A percentile compares a stretch with the other conserved stretches of the same genome.
These are phyloP conservation scores for Aspergillus olivimuriae DNA, from an alignment of 495 filamentous ascomycete species.

Conservation along the genomic window DNA sequence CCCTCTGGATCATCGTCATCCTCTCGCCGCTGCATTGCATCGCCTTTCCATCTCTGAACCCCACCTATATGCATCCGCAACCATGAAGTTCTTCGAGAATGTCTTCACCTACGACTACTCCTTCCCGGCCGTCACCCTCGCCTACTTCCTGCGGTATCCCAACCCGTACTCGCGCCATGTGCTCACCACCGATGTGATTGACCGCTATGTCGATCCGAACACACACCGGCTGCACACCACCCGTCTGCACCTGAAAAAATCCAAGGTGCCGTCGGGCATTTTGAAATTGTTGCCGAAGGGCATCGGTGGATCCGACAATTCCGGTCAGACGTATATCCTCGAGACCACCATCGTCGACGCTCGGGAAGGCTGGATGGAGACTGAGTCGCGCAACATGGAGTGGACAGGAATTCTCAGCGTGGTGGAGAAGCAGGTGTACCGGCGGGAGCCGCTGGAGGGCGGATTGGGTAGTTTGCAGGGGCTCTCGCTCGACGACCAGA, in stretches of 20 bases:
- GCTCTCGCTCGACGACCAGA: conserved; percentile 32
- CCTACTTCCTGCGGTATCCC: conserved; percentile 98
- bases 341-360: conserved; percentile 88
- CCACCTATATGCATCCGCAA: conserved; percentile 26
- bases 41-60: conserved; percentile 4
- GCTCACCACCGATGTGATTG: conserved; percentile 91
- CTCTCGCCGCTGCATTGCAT: neutral
- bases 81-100: conserved; percentile 86
- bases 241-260: conserved; percentile 89
- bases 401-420: conserved; percentile 91
- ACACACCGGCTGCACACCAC: conserved; percentile 81
- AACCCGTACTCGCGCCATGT: conserved; percentile 96
- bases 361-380: conserved; percentile 81
- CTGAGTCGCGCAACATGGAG: conserved; percentile 78
- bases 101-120: conserved; percentile 86
- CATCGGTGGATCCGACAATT: conserved; percentile 65
- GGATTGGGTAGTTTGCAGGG: conserved; percentile 15
- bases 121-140: conserved; percentile 86
- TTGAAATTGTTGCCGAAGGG: conserved; percentile 76
- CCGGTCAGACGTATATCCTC: conserved; percentile 77
- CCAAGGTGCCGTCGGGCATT: conserved; percentile 76
- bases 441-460: conserved; percentile 32
- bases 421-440: conserved; percentile 79
- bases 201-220: conserved; percentile 69
- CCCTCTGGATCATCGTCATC: no score